phyloP scores from a whole-genome alignment of 176 grass and related monocot genomes.

The Urochloa ruziziensis region DNA sequence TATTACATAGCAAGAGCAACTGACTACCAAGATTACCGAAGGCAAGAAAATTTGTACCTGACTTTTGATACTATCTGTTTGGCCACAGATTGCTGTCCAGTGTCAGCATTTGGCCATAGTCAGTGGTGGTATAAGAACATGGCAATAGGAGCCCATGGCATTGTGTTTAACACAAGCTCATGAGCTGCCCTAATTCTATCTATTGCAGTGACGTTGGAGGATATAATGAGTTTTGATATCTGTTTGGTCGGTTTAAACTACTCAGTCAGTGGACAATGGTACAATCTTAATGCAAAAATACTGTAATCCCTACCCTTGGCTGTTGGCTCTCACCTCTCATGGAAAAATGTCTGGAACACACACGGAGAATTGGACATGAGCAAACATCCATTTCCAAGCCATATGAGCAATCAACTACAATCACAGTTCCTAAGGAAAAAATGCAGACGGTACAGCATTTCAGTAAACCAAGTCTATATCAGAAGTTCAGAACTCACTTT shows the following conservation, averaged over 20 bases:
- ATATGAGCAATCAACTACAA: not conserved
- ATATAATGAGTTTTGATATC: not conserved
- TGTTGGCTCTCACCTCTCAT: not conserved
- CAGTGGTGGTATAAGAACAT: not conserved
- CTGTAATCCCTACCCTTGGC: not conserved
- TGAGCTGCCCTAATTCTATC: not conserved
- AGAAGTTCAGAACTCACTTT: constrained; percentile 58
- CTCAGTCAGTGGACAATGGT: not conserved
- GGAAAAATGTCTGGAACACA: not conserved
- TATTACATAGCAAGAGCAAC: not conserved
- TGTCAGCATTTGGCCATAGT: not conserved
- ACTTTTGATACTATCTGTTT: not conserved
- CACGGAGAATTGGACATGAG: not conserved
- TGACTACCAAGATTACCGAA: not conserved
- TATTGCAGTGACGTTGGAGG: not conserved
- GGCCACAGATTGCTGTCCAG: not conserved
- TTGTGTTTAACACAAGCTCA: not conserved
- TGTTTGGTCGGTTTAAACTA: not conserved
- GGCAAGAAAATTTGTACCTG: not conserved
- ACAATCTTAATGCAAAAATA: not conserved
- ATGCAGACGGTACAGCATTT: not conserved
- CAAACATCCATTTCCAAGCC: not conserved
- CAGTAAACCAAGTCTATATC: not conserved
- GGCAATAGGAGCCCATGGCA: not conserved
- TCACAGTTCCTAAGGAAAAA: not conserved